Evolutionary conservation across 805 yeast genomes (phyloP).

Genomic region (Candida insectalens): DNA sequence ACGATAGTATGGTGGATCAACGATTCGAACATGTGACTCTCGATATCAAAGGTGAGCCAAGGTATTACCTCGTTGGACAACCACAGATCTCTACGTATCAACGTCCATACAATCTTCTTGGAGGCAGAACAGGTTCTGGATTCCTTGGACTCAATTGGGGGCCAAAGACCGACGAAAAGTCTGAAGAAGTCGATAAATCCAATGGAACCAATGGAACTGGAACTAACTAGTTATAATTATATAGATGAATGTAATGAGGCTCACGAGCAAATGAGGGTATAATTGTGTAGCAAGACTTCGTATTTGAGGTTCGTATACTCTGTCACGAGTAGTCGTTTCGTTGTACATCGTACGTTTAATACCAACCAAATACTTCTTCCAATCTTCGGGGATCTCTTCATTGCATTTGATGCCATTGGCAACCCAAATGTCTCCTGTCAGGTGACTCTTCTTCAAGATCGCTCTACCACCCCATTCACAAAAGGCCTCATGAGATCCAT

Average conservation of each 20-base stretch:
- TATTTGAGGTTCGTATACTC: no score
- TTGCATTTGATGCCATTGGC: conserved; percentile 15
- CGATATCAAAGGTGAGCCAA: conserved; percentile 62
- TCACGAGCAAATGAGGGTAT: no score
- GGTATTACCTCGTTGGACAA: conserved; percentile 56
- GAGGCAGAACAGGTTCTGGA: conserved; percentile 32
- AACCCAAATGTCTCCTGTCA: conserved; percentile 10
- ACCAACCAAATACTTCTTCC: conserved; percentile 16
- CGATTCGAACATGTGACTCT: conserved; percentile 64
- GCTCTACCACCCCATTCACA: conserved; percentile 12
- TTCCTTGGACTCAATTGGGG: conserved; percentile 87
- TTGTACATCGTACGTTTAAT: no score
- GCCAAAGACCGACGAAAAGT: conserved; percentile 37
- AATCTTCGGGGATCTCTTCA: conserved; percentile 16
- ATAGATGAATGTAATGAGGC: no score
- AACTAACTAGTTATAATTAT: no score
- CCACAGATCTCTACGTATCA: conserved; percentile 37
- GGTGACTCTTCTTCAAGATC: conserved; percentile 8
- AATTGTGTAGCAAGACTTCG: no score
- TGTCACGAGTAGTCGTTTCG: no score
- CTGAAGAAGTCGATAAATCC: not conserved
- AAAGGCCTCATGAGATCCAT: conserved; percentile 9
- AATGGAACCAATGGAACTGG: conserved; percentile 4
- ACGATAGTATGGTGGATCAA: conserved; percentile 53
- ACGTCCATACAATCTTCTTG: conserved; percentile 34